These are phyloP conservation scores for Elongisporangium senticosum DNA, from an alignment of 352 stramenopile genomes.

Conservation along the genomic window DNA sequence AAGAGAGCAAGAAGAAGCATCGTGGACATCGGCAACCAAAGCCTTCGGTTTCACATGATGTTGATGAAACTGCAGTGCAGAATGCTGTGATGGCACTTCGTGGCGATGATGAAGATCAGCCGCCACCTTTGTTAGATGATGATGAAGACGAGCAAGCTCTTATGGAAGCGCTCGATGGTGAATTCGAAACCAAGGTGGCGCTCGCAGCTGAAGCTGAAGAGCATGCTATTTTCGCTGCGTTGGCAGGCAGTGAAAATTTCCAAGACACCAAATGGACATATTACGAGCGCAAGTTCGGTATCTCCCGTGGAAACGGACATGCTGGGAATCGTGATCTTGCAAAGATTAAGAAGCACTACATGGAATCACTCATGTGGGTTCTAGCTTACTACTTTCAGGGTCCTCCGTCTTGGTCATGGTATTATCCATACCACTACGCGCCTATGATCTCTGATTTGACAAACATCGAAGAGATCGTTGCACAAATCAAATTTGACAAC, in stretches of 20 bases:
- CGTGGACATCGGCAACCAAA: constrained; percentile 18
- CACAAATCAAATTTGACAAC: constrained; percentile 81
- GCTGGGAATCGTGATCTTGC: constrained; percentile 47
- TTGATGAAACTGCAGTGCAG: constrained; percentile 38
- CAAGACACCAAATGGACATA: constrained; percentile 85
- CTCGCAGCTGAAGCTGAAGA: constrained; percentile 36
- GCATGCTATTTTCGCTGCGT: constrained; percentile 34
- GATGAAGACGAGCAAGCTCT: constrained; percentile 50
- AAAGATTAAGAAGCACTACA: constrained; percentile 67
- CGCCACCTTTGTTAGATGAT: constrained; percentile 29
- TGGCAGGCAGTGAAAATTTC: constrained; percentile 65
- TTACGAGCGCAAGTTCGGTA: constrained; percentile 77
- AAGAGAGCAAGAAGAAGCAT: constrained; percentile 41
- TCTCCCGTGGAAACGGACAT: constrained; percentile 50
- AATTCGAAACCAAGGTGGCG: constrained; percentile 36
- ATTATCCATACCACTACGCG: constrained; percentile 99
- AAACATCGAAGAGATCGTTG: constrained; percentile 69
- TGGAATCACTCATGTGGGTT: constrained; percentile 79
- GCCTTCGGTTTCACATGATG: constrained; percentile 27
- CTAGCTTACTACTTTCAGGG: constrained; percentile 88
- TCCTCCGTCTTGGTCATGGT: constrained; percentile 97
- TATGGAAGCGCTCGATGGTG: constrained; percentile 53
- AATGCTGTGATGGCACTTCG: constrained; percentile 41
- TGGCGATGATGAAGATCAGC: constrained; percentile 31
- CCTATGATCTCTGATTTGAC: constrained; percentile 98